phyloP scores from a whole-genome alignment of 169 alveolate genomes.

The Plasmodium chabaudi region DNA sequence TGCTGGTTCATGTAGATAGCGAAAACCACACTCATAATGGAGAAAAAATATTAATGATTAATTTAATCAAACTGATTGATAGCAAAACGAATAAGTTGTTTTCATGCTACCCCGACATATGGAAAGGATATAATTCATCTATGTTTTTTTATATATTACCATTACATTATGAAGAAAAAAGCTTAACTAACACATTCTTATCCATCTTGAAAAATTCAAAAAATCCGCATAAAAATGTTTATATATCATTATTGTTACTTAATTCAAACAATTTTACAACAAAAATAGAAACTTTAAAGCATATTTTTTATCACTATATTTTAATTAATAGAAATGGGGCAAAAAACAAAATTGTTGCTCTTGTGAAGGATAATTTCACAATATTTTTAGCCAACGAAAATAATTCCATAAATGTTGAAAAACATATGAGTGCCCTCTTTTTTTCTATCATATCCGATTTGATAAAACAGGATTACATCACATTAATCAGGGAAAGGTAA shows the following conservation, averaged over 20 bases:
- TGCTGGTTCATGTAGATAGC: constrained; percentile 74
- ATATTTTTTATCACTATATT: constrained; percentile 32
- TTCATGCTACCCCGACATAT: constrained; percentile 49
- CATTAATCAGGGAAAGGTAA: constrained; percentile 42
- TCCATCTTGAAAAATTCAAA: constrained; percentile 21
- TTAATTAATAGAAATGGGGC: constrained; percentile 1
- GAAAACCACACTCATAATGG: constrained; percentile 52
- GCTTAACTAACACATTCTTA: constrained; percentile 20
- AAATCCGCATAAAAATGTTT: constrained; percentile 23
- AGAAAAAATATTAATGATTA: constrained; percentile 60
- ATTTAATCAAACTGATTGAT: constrained; percentile 53
- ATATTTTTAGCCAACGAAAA: constrained; percentile 19
- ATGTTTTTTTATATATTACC: constrained; percentile 55
- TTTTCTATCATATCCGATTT: constrained; percentile 39
- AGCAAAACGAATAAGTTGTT: constrained; percentile 19
- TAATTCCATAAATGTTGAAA: constrained; percentile 16
- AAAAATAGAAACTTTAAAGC: constrained; percentile 32
- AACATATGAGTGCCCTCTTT: constrained; percentile 47
- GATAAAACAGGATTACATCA: constrained; percentile 21
- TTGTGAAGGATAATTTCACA: constrained; percentile 9
- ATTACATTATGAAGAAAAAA: constrained; percentile 26
- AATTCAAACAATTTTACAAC: constrained; percentile 25
- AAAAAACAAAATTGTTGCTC: background rate
- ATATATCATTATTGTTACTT: constrained; percentile 35
- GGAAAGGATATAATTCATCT: constrained; percentile 61